These are phyloP conservation scores for Limtongia smithiae DNA, from an alignment of 805 yeast species.

Conservation along the genomic window DNA sequence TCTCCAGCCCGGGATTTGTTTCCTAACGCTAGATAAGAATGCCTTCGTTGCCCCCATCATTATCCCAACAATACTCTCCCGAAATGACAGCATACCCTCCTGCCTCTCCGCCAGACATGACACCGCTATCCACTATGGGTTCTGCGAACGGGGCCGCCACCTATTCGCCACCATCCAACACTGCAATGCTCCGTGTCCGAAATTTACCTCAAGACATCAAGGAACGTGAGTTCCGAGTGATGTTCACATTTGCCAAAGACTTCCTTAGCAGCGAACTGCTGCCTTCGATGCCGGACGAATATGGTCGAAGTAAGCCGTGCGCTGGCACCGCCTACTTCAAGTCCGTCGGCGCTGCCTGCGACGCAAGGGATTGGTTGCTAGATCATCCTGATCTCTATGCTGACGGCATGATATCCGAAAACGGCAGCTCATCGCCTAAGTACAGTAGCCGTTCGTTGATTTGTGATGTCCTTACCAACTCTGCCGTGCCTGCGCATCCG, in stretches of 20 bases:
- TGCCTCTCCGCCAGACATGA: conserved; percentile 20
- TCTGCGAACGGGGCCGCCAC: conserved; percentile 5
- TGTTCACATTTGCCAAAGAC: conserved; percentile 42
- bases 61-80: conserved; percentile 15
- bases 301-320: conserved; percentile 28
- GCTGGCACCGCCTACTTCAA: conserved; percentile 35
- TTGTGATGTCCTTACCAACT: conserved; percentile 25
- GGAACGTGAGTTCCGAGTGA: conserved; percentile 39
- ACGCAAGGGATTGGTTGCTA: conserved; percentile 34
- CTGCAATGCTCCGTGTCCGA: conserved; percentile 31
- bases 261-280: conserved; percentile 36
- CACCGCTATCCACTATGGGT: conserved; percentile 1
- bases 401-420: conserved; percentile 4
- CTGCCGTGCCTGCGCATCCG: conserved; percentile 1
- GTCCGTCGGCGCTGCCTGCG: conserved; percentile 33
- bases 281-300: conserved; percentile 31
- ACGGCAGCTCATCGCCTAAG: conserved; percentile 15
- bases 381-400: conserved; percentile 33
- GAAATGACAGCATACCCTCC: conserved; percentile 24
- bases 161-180: conserved; percentile 12
- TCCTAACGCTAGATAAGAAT: neutral
- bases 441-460: conserved; percentile 4
- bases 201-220: conserved; percentile 41
- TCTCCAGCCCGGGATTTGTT: neutral
- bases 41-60: conserved; percentile 8